Base-by-base conservation (phyloP, 1,284 basidiomycete species). In the Leucoagaricus sp. region DNA sequence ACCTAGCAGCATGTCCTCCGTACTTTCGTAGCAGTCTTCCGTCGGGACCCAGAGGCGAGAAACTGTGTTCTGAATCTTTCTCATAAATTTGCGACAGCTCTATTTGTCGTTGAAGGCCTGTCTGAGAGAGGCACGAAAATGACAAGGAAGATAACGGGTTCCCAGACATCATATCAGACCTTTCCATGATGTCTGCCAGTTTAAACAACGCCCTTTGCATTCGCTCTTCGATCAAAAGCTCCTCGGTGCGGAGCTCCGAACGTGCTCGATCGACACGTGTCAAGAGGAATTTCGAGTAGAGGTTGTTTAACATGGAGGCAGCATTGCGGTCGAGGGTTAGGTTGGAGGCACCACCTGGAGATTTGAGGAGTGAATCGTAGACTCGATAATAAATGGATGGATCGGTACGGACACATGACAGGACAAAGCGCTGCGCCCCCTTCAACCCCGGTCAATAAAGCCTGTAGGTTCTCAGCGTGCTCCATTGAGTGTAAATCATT, bases 301-400 rank as follows among this genome's bases (percentile, higher is more conserved):
- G 81, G 53, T 84, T 84, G 65, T 89, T 89, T 15, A 83, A 80
- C 51, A 88, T 79, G 25, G 86, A 87, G 1, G 86, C 81, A 38
- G 75, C 78, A 23, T 77, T 75, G 2, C 77, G 76, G 21, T 80
- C 64, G 21, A 86, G 67, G 59, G 75, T 78, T 28, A 87, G 69
- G 58, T 75, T 79, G 9, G 77, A 79, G 17, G 73, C 69, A 38
- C 74, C 79, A 53, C 82, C 85, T 86, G 33, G 21, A 38, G 44
- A 51, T 25, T 23, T 23, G 17, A 12, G 28, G 31, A 52, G 25
- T n/a, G 10, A 38, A 8, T 21, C 31, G 9, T 33, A 15, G 58
- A n/a, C 19, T 5, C n/a, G 19, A 5, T 49, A 38, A 63, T 59
- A 23, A 60, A 62, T 23, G 64, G 55, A 46, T 28, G 41, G 29